Conservation (phyloP, 192 early-diverging fungal genomes). For the Backusella tuberculispora region DNA sequence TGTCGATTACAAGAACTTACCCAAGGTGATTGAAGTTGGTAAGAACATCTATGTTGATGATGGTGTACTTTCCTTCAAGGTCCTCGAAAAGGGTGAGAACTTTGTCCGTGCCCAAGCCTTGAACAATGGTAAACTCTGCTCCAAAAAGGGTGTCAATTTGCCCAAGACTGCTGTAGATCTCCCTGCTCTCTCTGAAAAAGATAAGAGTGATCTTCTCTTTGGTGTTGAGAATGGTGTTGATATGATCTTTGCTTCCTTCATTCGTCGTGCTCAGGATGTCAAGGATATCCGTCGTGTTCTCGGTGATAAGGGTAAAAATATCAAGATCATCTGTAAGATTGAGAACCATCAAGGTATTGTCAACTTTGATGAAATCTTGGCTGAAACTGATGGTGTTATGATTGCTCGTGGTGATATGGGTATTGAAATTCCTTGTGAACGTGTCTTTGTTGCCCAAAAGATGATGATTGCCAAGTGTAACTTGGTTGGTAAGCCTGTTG, state of each 20-base stretch:
- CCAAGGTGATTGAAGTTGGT: slow-evolving; percentile 67
- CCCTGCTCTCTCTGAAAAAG: slow-evolving; percentile 89
- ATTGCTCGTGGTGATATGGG: slow-evolving; percentile 95
- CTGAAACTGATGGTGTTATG: slow-evolving; percentile 93
- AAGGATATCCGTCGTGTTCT: slow-evolving; percentile 85
- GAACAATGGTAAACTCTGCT: slow-evolving; percentile 81
- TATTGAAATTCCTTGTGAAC: slow-evolving; percentile 91
- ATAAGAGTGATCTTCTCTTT: slow-evolving; percentile 84
- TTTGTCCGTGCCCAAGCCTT: slow-evolving; percentile 65
- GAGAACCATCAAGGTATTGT: slow-evolving; percentile 91
- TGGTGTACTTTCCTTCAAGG: slow-evolving; percentile 92
- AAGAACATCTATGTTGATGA: slow-evolving; percentile 88
- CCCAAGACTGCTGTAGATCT: slow-evolving; percentile 85
- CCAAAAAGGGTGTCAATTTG: slow-evolving; percentile 93
- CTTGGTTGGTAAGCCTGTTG: slow-evolving; percentile 89
- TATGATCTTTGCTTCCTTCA: slow-evolving; percentile 94
- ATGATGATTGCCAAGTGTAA: slow-evolving; percentile 98
- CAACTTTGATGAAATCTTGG: slow-evolving; percentile 95
- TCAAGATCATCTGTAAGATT: slow-evolving; percentile 97
- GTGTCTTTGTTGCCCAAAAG: slow-evolving; percentile 89
- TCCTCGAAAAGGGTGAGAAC: slow-evolving; percentile 64
- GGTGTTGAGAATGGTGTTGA: slow-evolving; percentile 90
- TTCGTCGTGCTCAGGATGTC: slow-evolving; percentile 88
- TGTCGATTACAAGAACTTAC: slow-evolving; percentile 77
- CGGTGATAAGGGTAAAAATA: slow-evolving; percentile 72